Percentiles rank a stretch among this genome's conserved stretches.
Conservation (phyloP, 2,329 filamentous ascomycete genomes). For the Ascochyta clinopodiicola region DNA sequence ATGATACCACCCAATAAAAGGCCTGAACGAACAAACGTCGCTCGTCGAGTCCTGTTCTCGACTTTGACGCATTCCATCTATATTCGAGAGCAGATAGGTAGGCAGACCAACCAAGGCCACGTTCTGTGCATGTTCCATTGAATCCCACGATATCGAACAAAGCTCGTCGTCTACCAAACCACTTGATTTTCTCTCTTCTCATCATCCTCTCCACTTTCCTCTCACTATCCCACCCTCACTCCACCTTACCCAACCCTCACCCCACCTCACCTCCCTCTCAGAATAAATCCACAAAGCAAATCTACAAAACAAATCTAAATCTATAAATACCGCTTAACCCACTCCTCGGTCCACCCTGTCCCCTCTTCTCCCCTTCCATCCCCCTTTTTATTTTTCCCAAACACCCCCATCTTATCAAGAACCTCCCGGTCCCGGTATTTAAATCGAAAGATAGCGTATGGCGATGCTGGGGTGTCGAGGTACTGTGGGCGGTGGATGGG, state of each 20-base stretch:
- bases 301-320: too few relatives aligned
- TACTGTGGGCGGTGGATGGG: constrained; percentile 48
- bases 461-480: constrained; percentile 44
- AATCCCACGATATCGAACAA: too few relatives aligned
- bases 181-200: not conserved
- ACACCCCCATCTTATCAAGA: constrained; percentile 14
- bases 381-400: constrained; percentile 21
- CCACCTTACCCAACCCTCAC: constrained; percentile 8
- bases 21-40: too few relatives aligned
- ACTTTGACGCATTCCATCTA: too few relatives aligned
- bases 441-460: constrained; percentile 58
- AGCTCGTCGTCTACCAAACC: too few relatives aligned
- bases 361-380: constrained; percentile 19
- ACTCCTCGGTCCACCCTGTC: constrained; percentile 32
- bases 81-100: too few relatives aligned
- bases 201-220: not conserved
- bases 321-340: constrained; percentile 13
- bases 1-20: constrained; percentile 7
- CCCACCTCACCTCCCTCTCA: not conserved
- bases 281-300: too few relatives aligned
- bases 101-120: too few relatives aligned
- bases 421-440: constrained; percentile 49
- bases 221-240: constrained; percentile 15
- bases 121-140: too few relatives aligned
- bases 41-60: too few relatives aligned